Evolutionary conservation across 371 early-diverging fungal species (phyloP).

Genomic region (Rhizopus stolonifer): DNA sequence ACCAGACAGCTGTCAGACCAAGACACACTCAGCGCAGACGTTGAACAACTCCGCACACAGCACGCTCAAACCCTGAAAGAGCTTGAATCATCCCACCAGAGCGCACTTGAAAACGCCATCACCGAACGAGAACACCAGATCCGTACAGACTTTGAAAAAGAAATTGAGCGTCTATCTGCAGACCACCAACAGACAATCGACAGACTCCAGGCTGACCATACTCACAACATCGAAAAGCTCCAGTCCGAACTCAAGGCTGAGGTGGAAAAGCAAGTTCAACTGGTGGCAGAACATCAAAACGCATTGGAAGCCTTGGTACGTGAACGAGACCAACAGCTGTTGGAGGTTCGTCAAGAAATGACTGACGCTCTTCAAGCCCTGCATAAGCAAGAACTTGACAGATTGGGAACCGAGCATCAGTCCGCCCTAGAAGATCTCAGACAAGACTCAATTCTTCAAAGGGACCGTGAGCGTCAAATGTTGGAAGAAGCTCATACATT

Average conservation of each 20-base stretch:
- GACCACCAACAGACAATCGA: constrained; percentile 43
- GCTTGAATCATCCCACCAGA: constrained; percentile 13
- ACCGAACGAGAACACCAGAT: constrained; percentile 29
- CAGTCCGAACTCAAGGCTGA: constrained; percentile 30
- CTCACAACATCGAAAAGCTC: constrained; percentile 24
- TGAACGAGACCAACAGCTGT: constrained; percentile 28
- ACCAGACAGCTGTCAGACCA: constrained; percentile 8
- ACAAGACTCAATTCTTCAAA: constrained; percentile 20
- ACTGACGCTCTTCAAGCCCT: constrained; percentile 29
- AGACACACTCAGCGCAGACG: constrained; percentile 7
- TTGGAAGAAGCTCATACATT: constrained; percentile 14
- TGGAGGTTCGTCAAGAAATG: constrained; percentile 34
- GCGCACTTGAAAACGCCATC: constrained; percentile 11
- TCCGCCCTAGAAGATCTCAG: constrained; percentile 24
- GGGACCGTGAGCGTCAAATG: constrained; percentile 21
- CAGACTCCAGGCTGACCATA: constrained; percentile 37
- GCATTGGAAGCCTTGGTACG: constrained; percentile 20
- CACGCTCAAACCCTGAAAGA: constrained; percentile 20
- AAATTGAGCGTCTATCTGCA: constrained; percentile 30
- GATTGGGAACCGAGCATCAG: constrained; percentile 19
- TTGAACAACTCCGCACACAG: constrained; percentile 14
- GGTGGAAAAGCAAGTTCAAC: constrained; percentile 21
- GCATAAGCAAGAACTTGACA: constrained; percentile 22
- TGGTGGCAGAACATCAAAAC: constrained; percentile 24
- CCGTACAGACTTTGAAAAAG: constrained; percentile 35